phyloP scores from a whole-genome alignment of 495 filamentous ascomycete genomes.

The Penicillium riverlandense region DNA sequence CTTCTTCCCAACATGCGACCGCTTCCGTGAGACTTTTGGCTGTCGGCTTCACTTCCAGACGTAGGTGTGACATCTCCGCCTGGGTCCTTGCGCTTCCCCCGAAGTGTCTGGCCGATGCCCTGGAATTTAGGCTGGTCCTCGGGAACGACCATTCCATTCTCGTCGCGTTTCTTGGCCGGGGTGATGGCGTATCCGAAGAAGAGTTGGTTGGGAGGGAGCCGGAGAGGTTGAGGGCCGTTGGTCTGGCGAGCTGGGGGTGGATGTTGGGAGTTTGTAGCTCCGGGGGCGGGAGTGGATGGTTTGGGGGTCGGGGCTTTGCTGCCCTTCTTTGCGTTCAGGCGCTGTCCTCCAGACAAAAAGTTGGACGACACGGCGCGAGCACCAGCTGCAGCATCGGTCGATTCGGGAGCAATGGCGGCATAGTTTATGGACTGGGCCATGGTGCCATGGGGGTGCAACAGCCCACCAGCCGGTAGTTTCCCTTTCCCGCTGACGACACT shows the following conservation, averaged over 20 bases:
- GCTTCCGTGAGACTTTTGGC: conserved; percentile 7
- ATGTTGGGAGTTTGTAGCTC: conserved; percentile 49
- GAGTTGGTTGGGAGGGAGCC: conserved; percentile 79
- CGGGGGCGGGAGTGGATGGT: conserved; percentile 70
- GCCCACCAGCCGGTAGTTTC: conserved; percentile 60
- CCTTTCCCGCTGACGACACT: conserved; percentile 47
- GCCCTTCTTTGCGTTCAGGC: conserved; percentile 70
- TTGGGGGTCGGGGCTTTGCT: conserved; percentile 74
- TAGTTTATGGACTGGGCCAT: conserved; percentile 99
- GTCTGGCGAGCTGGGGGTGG: conserved; percentile 40
- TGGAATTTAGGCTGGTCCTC: conserved; percentile 71
- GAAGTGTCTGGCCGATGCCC: conserved; percentile 82
- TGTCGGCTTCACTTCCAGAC: conserved; percentile 24
- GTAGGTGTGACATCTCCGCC: conserved; percentile 31
- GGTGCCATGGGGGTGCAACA: conserved; percentile 73
- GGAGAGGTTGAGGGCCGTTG: conserved; percentile 81
- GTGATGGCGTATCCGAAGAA: conserved; percentile 95
- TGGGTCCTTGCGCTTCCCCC: conserved; percentile 52
- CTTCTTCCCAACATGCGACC: conserved; percentile 17
- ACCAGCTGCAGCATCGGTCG: conserved; percentile 53
- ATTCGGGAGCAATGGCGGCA: conserved; percentile 78
- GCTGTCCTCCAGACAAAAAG: conserved; percentile 69
- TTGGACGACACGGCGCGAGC: conserved; percentile 65
- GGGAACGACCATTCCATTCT: conserved; percentile 51
- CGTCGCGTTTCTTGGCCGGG: conserved; percentile 73